Base-by-base conservation (phyloP, 2,329 filamentous ascomycete species). In the Aureobasidium sp. region DNA sequence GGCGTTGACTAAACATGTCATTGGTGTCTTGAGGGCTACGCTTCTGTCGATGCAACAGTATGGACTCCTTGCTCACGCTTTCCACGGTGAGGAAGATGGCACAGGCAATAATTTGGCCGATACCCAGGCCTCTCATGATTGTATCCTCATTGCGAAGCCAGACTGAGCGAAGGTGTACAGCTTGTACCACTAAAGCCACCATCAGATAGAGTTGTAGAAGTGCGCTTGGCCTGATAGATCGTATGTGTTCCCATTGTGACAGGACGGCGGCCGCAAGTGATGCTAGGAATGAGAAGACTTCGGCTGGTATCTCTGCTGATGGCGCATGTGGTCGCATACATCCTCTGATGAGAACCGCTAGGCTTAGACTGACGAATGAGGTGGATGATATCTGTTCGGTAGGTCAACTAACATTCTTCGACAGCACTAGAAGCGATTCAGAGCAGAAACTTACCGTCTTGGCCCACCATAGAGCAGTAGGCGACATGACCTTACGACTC, bases 1-100 rank as follows among this genome's bases (percentile, higher is more conserved):
- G 61, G 10, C 71, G 66, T n/a, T 74, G 67, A 6, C 70, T 71
- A 59, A 74, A 73, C 7, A 76, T 65, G 2, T 73, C 73, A 29
- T 69, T 71, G 5, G 69, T 72, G 59, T 74, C 73, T 63, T 77
- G 75, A 1, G 74, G 75, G 12, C 68, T 66, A 1, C 67, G 63
- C 37, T 48, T 67, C 12, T 63, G 64, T 36, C 66, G 65, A 26
- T 56, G 63, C 44, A 70, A 65, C 2, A 71, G 55, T 27, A 70
- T 65, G 4, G 61, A 62, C 17, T 64, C 65, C 55, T 71, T 71
- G 48, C 67, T 67, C 17, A 69, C 61, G 15, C 69, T 70, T 53
- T 71, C 70, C 13, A 70, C 62, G n/a, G 69, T 55, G n/a, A 72
- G 63, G 15, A 71, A 60, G 15, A 68, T 32, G 9, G 63, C 66